A percentile compares a stretch with the other conserved stretches of the same genome.
Conservation (phyloP, 1,284 basidiomycete species). For the Sphaerobolus stellatus region DNA sequence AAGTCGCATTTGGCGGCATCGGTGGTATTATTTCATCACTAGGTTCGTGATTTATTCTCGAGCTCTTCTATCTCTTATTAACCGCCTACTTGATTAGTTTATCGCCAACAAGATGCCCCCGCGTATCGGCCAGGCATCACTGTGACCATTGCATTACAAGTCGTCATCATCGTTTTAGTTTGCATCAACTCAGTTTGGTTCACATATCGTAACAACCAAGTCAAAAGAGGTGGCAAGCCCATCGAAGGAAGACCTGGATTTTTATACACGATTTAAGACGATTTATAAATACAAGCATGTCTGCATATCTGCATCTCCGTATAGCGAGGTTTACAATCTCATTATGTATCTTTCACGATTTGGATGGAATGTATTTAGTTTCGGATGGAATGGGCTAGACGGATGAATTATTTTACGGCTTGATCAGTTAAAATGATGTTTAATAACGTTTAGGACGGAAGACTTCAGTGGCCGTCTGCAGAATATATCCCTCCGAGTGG, state of each 20-base stretch:
- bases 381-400: too few relatives aligned
- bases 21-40: slow-evolving; percentile 12
- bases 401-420: too few relatives aligned
- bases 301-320: too few relatives aligned
- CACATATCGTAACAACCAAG: slow-evolving; percentile 10
- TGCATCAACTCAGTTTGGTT: slow-evolving; percentile 8
- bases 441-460: too few relatives aligned
- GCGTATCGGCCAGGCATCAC: slow-evolving; percentile 7
- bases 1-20: slow-evolving; percentile 10
- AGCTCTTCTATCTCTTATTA: not conserved
- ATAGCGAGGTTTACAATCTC: too few relatives aligned
- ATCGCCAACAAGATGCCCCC: slow-evolving; percentile 13
- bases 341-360: too few relatives aligned
- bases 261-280: slow-evolving; percentile 10
- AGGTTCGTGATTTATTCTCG: not conserved
- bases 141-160: slow-evolving; percentile 10
- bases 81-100: not conserved
- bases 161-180: slow-evolving; percentile 7
- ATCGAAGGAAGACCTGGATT: slow-evolving; percentile 11
- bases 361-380: too few relatives aligned
- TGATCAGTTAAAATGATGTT: too few relatives aligned
- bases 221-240: not conserved
- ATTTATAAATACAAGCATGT: too few relatives aligned
- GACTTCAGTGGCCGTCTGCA: too few relatives aligned
- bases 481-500: too few relatives aligned